phyloP scores from a whole-genome alignment of 352 stramenopile genomes.

The Plasmopara halstedii region DNA sequence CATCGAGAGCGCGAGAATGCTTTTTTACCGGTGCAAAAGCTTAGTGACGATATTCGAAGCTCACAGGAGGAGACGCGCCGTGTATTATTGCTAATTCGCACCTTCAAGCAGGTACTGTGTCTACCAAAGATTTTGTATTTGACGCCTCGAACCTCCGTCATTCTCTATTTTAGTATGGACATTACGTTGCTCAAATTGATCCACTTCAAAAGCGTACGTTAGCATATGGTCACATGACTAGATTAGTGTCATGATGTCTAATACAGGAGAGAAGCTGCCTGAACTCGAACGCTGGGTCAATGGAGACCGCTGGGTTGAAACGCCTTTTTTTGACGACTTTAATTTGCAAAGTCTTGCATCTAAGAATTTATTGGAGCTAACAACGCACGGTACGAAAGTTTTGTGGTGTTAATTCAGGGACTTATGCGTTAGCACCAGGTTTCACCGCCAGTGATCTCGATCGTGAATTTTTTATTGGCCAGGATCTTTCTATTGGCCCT shows the following conservation, averaged over 20 bases:
- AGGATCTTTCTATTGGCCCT: conserved; percentile 77
- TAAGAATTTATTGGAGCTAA: conserved; percentile 79
- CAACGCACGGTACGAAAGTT: conserved; percentile 45
- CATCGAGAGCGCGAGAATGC: conserved; percentile 15
- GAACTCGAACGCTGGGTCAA: conserved; percentile 83
- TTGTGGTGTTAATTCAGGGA: background rate
- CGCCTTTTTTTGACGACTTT: conserved; percentile 84
- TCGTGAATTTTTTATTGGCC: conserved; percentile 88
- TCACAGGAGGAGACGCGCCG: conserved; percentile 82
- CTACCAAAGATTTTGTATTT: background rate
- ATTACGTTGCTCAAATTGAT: conserved; percentile 85
- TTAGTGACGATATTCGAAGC: conserved; percentile 72
- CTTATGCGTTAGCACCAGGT: conserved; percentile 31
- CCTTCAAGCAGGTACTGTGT: conserved; percentile 65
- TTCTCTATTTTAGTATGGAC: conserved; percentile 44
- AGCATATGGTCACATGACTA: background rate
- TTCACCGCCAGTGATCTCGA: conserved; percentile 89
- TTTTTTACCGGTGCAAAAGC: conserved; percentile 36
- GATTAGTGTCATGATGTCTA: background rate
- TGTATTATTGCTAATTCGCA: conserved; percentile 78
- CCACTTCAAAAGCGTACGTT: conserved; percentile 66
- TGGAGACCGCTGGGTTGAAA: conserved; percentile 75
- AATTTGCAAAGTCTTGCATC: conserved; percentile 75
- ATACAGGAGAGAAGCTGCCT: conserved; percentile 63
- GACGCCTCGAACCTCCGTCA: background rate